Conservation (phyloP, 345 rosid genomes). For the Linum tenue region DNA sequence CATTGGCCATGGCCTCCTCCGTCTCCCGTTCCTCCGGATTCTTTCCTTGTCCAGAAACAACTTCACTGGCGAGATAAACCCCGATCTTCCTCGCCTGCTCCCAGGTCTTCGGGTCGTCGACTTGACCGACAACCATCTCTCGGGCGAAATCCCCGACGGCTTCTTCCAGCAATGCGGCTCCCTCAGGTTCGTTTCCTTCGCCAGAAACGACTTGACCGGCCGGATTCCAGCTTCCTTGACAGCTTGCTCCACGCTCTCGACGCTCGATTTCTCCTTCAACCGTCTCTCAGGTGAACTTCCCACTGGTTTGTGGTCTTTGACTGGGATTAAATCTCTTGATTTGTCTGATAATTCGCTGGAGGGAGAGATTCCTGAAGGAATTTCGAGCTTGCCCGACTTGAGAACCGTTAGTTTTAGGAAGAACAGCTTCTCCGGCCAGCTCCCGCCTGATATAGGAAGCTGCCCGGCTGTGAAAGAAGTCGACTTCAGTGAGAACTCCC, state of each 20-base stretch:
- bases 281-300: conserved; percentile 19
- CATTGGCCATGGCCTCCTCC: conserved; percentile 77
- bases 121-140: conserved; percentile 32
- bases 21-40: conserved; percentile 59
- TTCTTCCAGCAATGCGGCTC: conserved; percentile 27
- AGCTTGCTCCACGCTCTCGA: conserved; percentile 9
- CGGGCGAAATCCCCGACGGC: conserved; percentile 24
- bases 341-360: conserved; percentile 20
- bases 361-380: conserved; percentile 21
- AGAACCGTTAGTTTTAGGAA: conserved; percentile 13
- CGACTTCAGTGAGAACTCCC: conserved; percentile 23
- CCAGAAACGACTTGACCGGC: conserved; percentile 20
- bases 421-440: conserved; percentile 23
- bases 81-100: conserved; percentile 44
- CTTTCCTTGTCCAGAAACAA: conserved; percentile 53
- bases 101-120: conserved; percentile 56
- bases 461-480: conserved; percentile 11
- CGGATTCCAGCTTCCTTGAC: conserved; percentile 18
- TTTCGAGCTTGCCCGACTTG: conserved; percentile 19
- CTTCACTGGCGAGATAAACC: conserved; percentile 47
- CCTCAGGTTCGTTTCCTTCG: conserved; percentile 23
- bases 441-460: conserved; percentile 23
- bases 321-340: conserved; percentile 24
- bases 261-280: conserved; percentile 22
- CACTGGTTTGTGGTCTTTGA: conserved; percentile 23